Evolutionary conservation across 2,329 filamentous ascomycete genomes (phyloP).

Genomic region (Epichloe hybrida): DNA sequence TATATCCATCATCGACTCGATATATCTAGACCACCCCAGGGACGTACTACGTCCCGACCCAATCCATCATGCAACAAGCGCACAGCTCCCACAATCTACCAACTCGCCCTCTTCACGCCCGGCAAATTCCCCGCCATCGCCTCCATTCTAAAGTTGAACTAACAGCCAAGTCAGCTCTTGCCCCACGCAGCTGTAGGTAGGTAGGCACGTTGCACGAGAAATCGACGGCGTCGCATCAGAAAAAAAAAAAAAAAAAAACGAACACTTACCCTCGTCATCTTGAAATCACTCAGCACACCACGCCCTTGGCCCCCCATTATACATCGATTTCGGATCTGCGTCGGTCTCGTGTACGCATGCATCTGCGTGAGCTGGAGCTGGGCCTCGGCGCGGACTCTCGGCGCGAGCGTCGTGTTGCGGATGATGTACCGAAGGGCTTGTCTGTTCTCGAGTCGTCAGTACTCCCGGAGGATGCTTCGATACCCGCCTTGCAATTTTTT

Average conservation of each 20-base stretch:
- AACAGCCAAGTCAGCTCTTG: slow-evolving; percentile 12
- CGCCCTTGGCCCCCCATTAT: slow-evolving; percentile 85
- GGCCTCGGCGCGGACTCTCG: slow-evolving; percentile 73
- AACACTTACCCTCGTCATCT: slow-evolving; percentile 68
- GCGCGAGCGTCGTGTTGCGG: slow-evolving; percentile 76
- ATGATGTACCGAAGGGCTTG: slow-evolving; percentile 90
- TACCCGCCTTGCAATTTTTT: background rate
- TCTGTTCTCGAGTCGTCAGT: slow-evolving; percentile 29
- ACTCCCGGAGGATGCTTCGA: too few relatives aligned
- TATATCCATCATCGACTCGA: too few relatives aligned
- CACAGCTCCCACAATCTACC: slow-evolving; percentile 41
- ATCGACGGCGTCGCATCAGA: background rate
- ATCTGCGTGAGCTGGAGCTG: slow-evolving; percentile 89
- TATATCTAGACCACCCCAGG: too few relatives aligned
- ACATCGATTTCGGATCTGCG: slow-evolving; percentile 89
- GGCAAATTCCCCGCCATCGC: slow-evolving; percentile 75
- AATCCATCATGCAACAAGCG: background rate
- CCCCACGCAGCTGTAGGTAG: slow-evolving; percentile 3
- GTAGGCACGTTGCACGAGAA: background rate
- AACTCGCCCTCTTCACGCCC: slow-evolving; percentile 91
- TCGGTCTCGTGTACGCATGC: slow-evolving; percentile 88
- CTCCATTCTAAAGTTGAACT: slow-evolving; percentile 91
- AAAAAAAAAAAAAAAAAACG: too few relatives aligned
- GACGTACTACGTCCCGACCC: too few relatives aligned
- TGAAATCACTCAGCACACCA: slow-evolving; percentile 87